Percentiles rank a stretch among this genome's conserved stretches.
Conservation (phyloP, 2,329 filamentous ascomycete species). For the Diplodia corticola region DNA sequence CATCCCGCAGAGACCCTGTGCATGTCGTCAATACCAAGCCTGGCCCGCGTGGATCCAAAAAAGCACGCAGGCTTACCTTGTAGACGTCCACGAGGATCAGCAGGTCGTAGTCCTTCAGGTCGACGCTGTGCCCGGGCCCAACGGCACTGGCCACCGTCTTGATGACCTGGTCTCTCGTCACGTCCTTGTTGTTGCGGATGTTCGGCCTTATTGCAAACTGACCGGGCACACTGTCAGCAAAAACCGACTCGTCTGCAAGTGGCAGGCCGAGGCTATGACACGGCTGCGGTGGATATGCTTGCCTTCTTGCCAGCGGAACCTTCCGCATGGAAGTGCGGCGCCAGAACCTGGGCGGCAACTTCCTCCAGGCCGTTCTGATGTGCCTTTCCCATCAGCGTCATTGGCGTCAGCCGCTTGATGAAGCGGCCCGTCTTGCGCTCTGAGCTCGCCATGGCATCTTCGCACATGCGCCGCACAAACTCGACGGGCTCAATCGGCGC, state of each 20-base stretch:
- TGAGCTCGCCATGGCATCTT: slow-evolving; percentile 54
- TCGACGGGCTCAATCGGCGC: slow-evolving; percentile 60
- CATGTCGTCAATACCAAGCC: slow-evolving; percentile 15
- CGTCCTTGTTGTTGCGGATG: slow-evolving; percentile 68
- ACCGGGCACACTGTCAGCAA: slow-evolving; percentile 2
- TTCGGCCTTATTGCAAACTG: slow-evolving; percentile 85
- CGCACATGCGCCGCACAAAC: slow-evolving; percentile 60
- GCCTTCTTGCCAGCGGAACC: slow-evolving; percentile 56
- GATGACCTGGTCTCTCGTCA: slow-evolving; percentile 70
- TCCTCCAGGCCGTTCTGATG: slow-evolving; percentile 67
- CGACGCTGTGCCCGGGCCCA: slow-evolving; percentile 69
- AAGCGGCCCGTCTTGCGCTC: slow-evolving; percentile 57
- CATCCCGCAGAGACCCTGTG: slow-evolving; percentile 72
- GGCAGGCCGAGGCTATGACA: not conserved
- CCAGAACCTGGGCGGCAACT: slow-evolving; percentile 63
- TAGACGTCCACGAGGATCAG: slow-evolving; percentile 79
- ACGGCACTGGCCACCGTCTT: slow-evolving; percentile 67
- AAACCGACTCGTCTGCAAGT: not conserved
- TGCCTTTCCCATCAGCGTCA: slow-evolving; percentile 63
- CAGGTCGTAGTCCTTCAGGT: slow-evolving; percentile 75
- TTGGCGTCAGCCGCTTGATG: slow-evolving; percentile 61
- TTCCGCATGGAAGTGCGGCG: slow-evolving; percentile 61
- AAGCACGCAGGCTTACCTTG: slow-evolving; percentile 57
- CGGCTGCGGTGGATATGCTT: slow-evolving; percentile 28
- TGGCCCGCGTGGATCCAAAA: not conserved